Evolutionary conservation across 306 rosid genomes (phyloP).

Genomic region (Cucumis melo): DNA sequence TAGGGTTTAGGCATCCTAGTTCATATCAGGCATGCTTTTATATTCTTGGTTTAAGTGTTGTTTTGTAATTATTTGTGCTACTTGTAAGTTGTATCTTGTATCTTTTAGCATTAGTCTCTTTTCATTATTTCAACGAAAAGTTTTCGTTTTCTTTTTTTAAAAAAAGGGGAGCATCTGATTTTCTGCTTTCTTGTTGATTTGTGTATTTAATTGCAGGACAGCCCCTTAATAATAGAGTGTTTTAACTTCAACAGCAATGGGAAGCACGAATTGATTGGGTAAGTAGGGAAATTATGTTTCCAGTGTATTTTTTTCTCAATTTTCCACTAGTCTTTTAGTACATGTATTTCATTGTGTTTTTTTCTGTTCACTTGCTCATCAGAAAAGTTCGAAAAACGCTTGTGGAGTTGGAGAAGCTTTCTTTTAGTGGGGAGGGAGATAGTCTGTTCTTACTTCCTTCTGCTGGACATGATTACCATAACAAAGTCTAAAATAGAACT

Average conservation of each 20-base stretch:
- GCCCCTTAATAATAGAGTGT: constrained; percentile 73
- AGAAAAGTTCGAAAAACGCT: constrained; percentile 77
- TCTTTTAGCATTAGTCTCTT: too few species aligned
- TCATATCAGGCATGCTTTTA: too few species aligned
- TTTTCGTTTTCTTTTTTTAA: too few species aligned
- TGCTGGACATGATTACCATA: constrained; percentile 57
- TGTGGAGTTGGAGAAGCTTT: constrained; percentile 73
- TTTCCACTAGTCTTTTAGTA: neutral
- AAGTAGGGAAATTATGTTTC: constrained; percentile 18
- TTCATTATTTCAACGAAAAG: too few species aligned
- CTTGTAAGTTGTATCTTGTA: too few species aligned
- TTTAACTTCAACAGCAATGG: constrained; percentile 84
- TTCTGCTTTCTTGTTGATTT: constrained; percentile 18
- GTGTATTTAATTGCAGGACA: constrained; percentile 54
- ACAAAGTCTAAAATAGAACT: constrained; percentile 44
- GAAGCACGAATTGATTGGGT: constrained; percentile 95
- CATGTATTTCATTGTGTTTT: constrained; percentile 11
- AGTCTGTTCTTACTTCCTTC: constrained; percentile 30
- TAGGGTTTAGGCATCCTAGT: too few species aligned
- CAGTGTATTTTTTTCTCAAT: neutral
- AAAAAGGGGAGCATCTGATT: neutral
- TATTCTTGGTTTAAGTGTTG: too few species aligned
- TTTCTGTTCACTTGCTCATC: constrained; percentile 19
- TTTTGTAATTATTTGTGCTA: too few species aligned
- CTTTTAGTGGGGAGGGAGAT: constrained; percentile 53